Evolutionary conservation across 352 stramenopile species (phyloP).

Genomic region (Pythium rhizo-oryzae): DNA sequence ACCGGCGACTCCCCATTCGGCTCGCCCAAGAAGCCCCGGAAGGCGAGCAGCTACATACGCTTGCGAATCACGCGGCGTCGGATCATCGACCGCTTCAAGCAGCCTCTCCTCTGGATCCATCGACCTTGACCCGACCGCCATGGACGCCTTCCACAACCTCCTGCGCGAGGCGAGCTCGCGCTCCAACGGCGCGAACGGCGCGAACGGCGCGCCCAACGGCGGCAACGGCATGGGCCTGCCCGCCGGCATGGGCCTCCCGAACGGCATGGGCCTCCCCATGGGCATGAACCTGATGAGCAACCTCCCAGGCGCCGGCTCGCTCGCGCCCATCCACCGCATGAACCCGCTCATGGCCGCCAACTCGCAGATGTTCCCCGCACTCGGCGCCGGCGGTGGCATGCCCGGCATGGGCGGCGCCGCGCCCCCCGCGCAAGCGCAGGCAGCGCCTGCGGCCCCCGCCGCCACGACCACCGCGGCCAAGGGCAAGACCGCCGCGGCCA

Average conservation of each 20-base stretch:
- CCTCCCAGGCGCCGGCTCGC: conserved; percentile 42
- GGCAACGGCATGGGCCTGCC: conserved; percentile 6
- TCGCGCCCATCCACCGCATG: conserved; percentile 76
- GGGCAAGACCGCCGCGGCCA: conserved; percentile 49
- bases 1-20: conserved; percentile 10
- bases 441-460: not conserved
- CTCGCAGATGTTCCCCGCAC: conserved; percentile 64
- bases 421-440: not conserved
- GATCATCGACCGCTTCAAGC: conserved; percentile 11
- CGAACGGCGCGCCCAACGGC: conserved; percentile 15
- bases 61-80: conserved; percentile 12
- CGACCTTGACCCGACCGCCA: conserved; percentile 16
- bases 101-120: not conserved
- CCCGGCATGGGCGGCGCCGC: conserved; percentile 20
- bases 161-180: conserved; percentile 69
- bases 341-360: conserved; percentile 70
- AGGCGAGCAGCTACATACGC: not conserved
- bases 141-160: conserved; percentile 83
- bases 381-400: conserved; percentile 26
- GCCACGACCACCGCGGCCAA: conserved; percentile 24
- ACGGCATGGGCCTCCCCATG: conserved; percentile 54
- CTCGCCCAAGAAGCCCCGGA: not conserved
- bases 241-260: conserved; percentile 39
- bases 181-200: conserved; percentile 29
- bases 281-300: conserved; percentile 69